These are phyloP conservation scores for Plasmopara muralis DNA, from an alignment of 352 stramenopile genomes.

Conservation along the genomic window DNA sequence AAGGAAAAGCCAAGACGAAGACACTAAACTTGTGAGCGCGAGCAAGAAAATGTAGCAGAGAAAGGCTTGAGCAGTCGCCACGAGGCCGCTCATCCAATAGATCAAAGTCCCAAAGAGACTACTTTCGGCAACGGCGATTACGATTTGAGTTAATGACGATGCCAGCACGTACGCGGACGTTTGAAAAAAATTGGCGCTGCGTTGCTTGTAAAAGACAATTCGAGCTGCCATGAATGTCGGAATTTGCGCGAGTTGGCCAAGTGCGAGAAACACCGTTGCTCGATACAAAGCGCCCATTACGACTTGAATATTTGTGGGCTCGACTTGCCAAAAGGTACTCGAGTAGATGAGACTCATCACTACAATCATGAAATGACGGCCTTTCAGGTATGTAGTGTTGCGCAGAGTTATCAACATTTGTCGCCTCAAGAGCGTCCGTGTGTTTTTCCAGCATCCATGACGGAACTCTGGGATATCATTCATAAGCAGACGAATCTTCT, in stretches of 20 bases:
- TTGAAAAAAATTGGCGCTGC: slow-evolving; percentile 51
- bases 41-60: slow-evolving; percentile 33
- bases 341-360: slow-evolving; percentile 29
- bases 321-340: slow-evolving; percentile 29
- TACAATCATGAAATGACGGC: slow-evolving; percentile 38
- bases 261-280: slow-evolving; percentile 50
- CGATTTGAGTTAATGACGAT: slow-evolving; percentile 26
- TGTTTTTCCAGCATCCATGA: slow-evolving; percentile 24
- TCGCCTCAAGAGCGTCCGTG: slow-evolving; percentile 19
- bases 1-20: slow-evolving; percentile 34
- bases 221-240: slow-evolving; percentile 34
- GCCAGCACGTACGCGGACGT: slow-evolving; percentile 61
- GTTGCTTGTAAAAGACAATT: slow-evolving; percentile 38
- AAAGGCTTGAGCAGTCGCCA: slow-evolving; percentile 22
- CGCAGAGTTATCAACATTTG: slow-evolving; percentile 40
- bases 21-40: slow-evolving; percentile 30
- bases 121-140: slow-evolving; percentile 41
- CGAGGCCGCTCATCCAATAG: slow-evolving; percentile 54
- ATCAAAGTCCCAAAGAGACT: slow-evolving; percentile 51
- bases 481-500: slow-evolving; percentile 19
- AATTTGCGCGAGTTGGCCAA: slow-evolving; percentile 52
- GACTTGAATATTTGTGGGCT: slow-evolving; percentile 22
- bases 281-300: slow-evolving; percentile 66
- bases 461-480: slow-evolving; percentile 25
- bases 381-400: slow-evolving; percentile 27